Percentiles rank a stretch among this genome's conserved stretches.
Evolutionary conservation across 805 yeast species (phyloP).

Genomic region (Ogataea glucozyma): DNA sequence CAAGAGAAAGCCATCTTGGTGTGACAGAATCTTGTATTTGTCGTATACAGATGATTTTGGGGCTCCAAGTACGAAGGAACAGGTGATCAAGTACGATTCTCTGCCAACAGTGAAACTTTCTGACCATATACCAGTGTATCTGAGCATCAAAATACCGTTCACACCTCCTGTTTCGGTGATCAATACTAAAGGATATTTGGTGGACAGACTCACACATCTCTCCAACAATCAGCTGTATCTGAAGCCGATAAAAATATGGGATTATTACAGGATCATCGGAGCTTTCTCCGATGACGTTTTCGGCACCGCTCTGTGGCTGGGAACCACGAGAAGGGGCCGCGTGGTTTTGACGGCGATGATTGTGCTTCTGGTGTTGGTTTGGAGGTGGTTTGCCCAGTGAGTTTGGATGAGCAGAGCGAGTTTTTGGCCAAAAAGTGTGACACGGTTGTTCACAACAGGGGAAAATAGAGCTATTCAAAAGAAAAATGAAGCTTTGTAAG

Average conservation of each 20-base stretch:
- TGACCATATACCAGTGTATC: constrained; percentile 80
- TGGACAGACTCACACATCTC: constrained; percentile 27
- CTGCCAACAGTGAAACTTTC: constrained; percentile 52
- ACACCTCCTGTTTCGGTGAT: constrained; percentile 41
- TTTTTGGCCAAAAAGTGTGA: too few relatives aligned
- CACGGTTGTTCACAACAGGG: too few relatives aligned
- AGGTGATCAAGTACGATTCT: constrained; percentile 48
- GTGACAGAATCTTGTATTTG: constrained; percentile 76
- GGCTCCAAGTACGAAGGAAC: neutral
- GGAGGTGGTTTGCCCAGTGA: constrained; percentile 1
- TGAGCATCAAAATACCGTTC: constrained; percentile 50
- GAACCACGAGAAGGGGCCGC: constrained; percentile 27
- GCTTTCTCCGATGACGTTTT: constrained; percentile 21
- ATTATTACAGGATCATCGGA: constrained; percentile 19
- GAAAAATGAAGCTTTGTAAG: too few relatives aligned
- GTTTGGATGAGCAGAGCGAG: neutral
- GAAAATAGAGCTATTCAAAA: too few relatives aligned
- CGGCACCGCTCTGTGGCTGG: constrained; percentile 18
- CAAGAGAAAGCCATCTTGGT: constrained; percentile 82
- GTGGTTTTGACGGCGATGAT: too few relatives aligned
- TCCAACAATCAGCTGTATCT: constrained; percentile 28
- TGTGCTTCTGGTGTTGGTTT: constrained; percentile 10
- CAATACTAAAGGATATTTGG: constrained; percentile 29
- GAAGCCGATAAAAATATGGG: constrained; percentile 27
- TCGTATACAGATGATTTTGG: constrained; percentile 34